phyloP scores from a whole-genome alignment of 1,284 basidiomycete genomes.

The Ganoderma meredithae region DNA sequence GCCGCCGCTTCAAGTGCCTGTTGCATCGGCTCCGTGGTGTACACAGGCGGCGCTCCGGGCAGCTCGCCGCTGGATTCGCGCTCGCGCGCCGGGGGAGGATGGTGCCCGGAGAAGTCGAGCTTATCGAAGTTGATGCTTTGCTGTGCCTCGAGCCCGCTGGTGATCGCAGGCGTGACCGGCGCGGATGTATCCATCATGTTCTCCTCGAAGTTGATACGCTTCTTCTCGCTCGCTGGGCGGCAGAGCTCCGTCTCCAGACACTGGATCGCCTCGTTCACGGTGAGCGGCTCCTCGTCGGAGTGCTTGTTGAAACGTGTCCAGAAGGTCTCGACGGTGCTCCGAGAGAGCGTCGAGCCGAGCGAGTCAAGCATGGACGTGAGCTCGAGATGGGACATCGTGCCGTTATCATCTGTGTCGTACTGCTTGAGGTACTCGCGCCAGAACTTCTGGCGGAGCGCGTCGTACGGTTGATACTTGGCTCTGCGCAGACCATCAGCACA shows the following conservation, averaged over 20 bases:
- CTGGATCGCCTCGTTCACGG: slow-evolving; percentile 79
- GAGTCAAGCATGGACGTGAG: slow-evolving; percentile 97
- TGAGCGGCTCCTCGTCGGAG: slow-evolving; percentile 76
- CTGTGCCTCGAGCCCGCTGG: slow-evolving; percentile 41
- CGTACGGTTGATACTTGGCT: slow-evolving; percentile 96
- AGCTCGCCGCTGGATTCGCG: slow-evolving; percentile 23
- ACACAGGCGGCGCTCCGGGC: slow-evolving; percentile 35
- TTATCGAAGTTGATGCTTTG: slow-evolving; percentile 57
- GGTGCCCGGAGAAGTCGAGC: slow-evolving; percentile 68
- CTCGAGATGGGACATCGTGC: slow-evolving; percentile 84
- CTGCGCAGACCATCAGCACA: slow-evolving; percentile 44
- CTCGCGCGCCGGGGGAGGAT: slow-evolving; percentile 20
- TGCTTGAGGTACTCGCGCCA: slow-evolving; percentile 92
- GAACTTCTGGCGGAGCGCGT: slow-evolving; percentile 88
- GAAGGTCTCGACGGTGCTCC: slow-evolving; percentile 82
- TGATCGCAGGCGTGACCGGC: slow-evolving; percentile 55
- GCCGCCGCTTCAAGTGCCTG: slow-evolving; percentile 47
- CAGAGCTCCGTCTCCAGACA: slow-evolving; percentile 85
- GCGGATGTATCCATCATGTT: slow-evolving; percentile 46
- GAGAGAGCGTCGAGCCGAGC: slow-evolving; percentile 91
- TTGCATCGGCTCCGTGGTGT: slow-evolving; percentile 54
- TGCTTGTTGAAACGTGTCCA: slow-evolving; percentile 78
- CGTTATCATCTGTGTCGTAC: slow-evolving; percentile 91
- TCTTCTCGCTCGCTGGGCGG: slow-evolving; percentile 76
- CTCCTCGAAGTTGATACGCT: slow-evolving; percentile 55